These are phyloP conservation scores for Polychaeton citri DNA, from an alignment of 2,329 filamentous ascomycete species.

Conservation along the genomic window DNA sequence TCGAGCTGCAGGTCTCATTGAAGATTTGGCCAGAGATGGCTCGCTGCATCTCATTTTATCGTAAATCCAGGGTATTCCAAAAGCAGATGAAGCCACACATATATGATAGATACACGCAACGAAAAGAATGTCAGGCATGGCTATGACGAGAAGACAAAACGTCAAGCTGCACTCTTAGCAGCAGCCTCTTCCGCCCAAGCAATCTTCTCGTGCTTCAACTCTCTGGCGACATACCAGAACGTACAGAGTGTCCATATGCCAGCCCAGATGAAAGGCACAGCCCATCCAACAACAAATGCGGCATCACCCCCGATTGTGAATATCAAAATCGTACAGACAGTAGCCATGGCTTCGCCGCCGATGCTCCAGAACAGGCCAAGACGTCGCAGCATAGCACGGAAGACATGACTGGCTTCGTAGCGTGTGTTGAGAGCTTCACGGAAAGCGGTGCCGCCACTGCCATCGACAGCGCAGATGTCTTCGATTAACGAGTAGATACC, in stretches of 20 bases:
- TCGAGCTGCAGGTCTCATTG: no score
- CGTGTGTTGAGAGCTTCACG: conserved; percentile 37
- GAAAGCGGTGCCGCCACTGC: conserved; percentile 39
- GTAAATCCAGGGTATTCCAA: no score
- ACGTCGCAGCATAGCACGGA: conserved; percentile 39
- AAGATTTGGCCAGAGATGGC: no score
- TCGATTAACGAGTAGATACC: conserved; percentile 43
- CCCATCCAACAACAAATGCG: conserved; percentile 38
- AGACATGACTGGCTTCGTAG: conserved; percentile 40
- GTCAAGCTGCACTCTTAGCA: conserved; percentile 7
- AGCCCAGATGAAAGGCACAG: conserved; percentile 37
- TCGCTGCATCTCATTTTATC: no score
- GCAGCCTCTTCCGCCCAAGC: conserved; percentile 23
- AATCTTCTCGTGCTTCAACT: conserved; percentile 20
- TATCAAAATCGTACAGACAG: conserved; percentile 30
- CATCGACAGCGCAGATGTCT: conserved; percentile 41
- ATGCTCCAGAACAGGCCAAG: conserved; percentile 41
- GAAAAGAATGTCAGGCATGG: no score
- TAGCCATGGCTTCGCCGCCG: conserved; percentile 28
- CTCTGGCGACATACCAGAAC: conserved; percentile 30
- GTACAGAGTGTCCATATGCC: conserved; percentile 34
- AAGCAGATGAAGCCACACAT: no score
- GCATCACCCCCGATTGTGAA: conserved; percentile 35
- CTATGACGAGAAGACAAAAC: no score
- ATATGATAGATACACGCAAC: no score